These are phyloP conservation scores for Phyllosticta capitalensis DNA, from an alignment of 2,329 filamentous ascomycete species.

Conservation along the genomic window DNA sequence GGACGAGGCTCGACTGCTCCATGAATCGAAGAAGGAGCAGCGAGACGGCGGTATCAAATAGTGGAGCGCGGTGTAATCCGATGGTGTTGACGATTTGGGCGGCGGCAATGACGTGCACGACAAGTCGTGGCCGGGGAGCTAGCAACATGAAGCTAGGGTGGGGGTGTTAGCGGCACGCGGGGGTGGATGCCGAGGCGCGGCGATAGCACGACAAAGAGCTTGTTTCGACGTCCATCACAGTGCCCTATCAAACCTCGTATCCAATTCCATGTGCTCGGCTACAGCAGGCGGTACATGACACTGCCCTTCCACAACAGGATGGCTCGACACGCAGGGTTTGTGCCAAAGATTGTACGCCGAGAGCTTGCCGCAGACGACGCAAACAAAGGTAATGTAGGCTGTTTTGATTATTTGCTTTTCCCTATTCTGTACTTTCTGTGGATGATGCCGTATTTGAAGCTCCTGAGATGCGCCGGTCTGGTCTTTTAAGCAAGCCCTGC, in stretches of 20 bases:
- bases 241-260: neutral
- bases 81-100: neutral
- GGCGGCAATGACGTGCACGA: neutral
- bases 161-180: neutral
- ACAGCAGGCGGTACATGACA: too few relatives aligned
- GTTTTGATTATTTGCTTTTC: too few relatives aligned
- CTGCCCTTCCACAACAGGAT: too few relatives aligned
- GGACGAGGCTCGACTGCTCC: slow-evolving; percentile 4
- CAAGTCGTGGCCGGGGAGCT: neutral
- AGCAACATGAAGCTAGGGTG: neutral
- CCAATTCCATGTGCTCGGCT: neutral
- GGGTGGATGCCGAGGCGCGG: neutral
- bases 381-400: too few relatives aligned
- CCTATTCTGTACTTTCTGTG: too few relatives aligned
- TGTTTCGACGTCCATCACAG: neutral
- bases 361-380: too few relatives aligned
- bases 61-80: neutral
- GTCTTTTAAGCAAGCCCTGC: too few relatives aligned
- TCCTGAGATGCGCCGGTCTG: too few relatives aligned
- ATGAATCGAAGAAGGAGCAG: slow-evolving; percentile 6
- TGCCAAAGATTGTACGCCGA: too few relatives aligned
- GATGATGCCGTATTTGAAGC: too few relatives aligned
- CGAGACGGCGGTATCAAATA: neutral
- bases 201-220: neutral
- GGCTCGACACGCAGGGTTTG: too few relatives aligned